Conservation (phyloP, 139 green algal genomes). For the Limnomonas spitsbergensis region DNA sequence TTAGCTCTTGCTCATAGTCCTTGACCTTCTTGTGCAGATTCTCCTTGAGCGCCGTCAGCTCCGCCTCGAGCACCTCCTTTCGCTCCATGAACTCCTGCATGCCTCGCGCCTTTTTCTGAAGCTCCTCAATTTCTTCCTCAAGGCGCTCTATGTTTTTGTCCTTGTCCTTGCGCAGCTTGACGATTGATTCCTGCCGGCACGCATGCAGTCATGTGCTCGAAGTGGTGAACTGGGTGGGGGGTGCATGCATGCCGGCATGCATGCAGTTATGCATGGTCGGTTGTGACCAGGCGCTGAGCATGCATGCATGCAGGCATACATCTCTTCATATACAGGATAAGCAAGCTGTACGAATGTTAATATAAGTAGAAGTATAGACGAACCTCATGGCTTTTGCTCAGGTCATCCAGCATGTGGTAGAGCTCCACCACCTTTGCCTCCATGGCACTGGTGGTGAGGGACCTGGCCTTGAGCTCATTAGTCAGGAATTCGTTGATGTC, state of each 20-base stretch:
- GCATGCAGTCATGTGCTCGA: no score
- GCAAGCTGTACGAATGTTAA: no score
- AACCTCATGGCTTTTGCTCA: slow-evolving; percentile 34
- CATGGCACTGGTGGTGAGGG: slow-evolving; percentile 38
- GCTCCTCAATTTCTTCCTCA: slow-evolving; percentile 41
- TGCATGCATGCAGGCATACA: no score
- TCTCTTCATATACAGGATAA: no score
- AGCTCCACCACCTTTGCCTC: slow-evolving; percentile 48
- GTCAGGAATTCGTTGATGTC: slow-evolving; percentile 81
- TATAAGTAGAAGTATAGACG: no score
- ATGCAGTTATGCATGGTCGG: no score
- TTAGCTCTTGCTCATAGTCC: slow-evolving; percentile 39
- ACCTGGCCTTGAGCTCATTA: slow-evolving; percentile 59
- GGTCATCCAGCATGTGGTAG: slow-evolving; percentile 36
- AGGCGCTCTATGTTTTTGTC: slow-evolving; percentile 38
- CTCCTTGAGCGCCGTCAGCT: slow-evolving; percentile 34
- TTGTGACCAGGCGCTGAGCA: no score
- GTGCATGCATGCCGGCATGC: no score
- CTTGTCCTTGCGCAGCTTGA: slow-evolving; percentile 43
- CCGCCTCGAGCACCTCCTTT: slow-evolving; percentile 48
- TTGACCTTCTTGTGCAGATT: slow-evolving; percentile 30
- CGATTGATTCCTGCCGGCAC: slow-evolving; percentile 24
- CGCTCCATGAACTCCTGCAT: slow-evolving; percentile 53
- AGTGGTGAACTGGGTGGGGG: no score
- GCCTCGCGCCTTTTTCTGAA: slow-evolving; percentile 18